Percentiles rank a stretch among this genome's conserved stretches.
Conservation (phyloP, 192 early-diverging fungal species). For the Rhizoclosmatium globosum region DNA sequence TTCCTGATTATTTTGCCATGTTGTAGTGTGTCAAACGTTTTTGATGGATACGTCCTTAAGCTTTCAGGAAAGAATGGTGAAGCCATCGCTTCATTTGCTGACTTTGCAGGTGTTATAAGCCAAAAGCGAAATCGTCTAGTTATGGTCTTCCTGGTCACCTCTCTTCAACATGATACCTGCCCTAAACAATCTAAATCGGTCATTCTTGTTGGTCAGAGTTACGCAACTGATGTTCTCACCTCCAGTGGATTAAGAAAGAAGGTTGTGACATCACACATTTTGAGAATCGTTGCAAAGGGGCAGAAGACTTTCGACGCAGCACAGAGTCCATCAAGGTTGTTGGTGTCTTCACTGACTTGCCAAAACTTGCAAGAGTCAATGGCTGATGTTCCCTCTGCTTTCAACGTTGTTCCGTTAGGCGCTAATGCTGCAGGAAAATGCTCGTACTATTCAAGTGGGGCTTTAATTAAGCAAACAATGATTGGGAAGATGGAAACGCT, state of each 20-base stretch:
- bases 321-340: background rate
- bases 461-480: no score
- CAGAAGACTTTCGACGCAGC: background rate
- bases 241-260: background rate
- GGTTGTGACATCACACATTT: background rate
- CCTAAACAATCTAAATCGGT: background rate
- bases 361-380: no score
- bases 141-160: background rate
- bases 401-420: background rate
- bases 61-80: conserved; percentile 6
- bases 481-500: background rate
- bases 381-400: no score
- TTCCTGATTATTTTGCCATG: background rate
- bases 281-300: background rate
- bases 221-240: background rate
- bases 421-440: background rate
- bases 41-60: conserved; percentile 15
- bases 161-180: conserved; percentile 14
- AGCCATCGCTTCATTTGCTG: background rate
- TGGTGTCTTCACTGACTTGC: background rate
- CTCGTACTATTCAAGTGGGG: background rate
- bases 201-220: conserved; percentile 11
- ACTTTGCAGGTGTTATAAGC: background rate
- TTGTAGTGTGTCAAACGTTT: background rate
- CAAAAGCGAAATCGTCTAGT: background rate